Evolutionary conservation across 192 early-diverging fungal species (phyloP).

Genomic region (Backusella parvicylindrica): DNA sequence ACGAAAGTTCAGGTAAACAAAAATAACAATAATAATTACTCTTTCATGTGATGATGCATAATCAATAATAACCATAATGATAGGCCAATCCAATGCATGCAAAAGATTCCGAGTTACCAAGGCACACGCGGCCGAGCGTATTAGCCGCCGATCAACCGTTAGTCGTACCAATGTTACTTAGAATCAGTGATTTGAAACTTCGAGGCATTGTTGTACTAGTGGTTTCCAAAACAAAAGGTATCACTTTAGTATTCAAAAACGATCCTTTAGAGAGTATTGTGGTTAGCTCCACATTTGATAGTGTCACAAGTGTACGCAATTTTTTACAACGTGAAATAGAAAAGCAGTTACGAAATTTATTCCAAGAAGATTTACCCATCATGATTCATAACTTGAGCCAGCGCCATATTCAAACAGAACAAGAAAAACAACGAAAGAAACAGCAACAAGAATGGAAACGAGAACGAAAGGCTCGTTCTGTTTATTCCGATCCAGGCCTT

Average conservation of each 20-base stretch:
- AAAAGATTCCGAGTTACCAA: constrained; percentile 48
- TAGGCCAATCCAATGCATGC: constrained; percentile 79
- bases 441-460: not conserved
- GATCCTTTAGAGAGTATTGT: constrained; percentile 92
- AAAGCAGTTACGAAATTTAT: constrained; percentile 81
- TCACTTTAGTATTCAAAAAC: constrained; percentile 98
- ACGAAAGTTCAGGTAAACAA: constrained; percentile 70
- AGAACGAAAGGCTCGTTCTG: not conserved
- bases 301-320: constrained; percentile 78
- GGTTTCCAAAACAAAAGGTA: constrained; percentile 89
- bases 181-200: constrained; percentile 85
- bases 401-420: constrained; percentile 59
- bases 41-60: constrained; percentile 6
- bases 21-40: not conserved
- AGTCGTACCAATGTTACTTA: constrained; percentile 92
- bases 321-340: constrained; percentile 94
- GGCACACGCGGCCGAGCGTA: constrained; percentile 61
- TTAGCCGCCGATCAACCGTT: constrained; percentile 92
- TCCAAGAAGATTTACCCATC: constrained; percentile 90
- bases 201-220: constrained; percentile 96
- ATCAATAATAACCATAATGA: not conserved
- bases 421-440: constrained; percentile 31
- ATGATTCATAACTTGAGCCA: constrained; percentile 90
- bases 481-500: not conserved
- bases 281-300: constrained; percentile 96